Base-by-base conservation (phyloP, 2,329 filamentous ascomycete genomes). In the Pyrenophora tritici-repentis region DNA sequence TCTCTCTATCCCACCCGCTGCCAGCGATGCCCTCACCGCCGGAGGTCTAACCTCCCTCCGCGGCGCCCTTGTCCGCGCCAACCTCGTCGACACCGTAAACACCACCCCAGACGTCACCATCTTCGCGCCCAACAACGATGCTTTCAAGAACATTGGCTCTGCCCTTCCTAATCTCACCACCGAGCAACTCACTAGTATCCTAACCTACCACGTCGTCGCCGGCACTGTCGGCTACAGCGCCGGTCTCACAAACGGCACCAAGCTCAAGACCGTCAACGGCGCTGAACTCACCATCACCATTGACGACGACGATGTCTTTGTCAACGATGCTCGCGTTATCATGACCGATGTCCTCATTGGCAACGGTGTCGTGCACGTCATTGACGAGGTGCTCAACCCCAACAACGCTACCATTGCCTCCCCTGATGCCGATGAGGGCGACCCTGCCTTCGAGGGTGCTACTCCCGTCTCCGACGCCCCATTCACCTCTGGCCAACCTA, bases 171-270 rank as follows among this genome's bases (percentile, higher is more conserved):
- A 78, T 50, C 68, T 86, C 24, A 76, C 76, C 18, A 65, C 71
- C 0, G 68, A 77, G 4, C 69, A 83, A 12, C 75, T 88, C 1
- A 68, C 76, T 2, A 69, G 68, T 22, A 78, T 89, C 42, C 76
- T 89, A 29, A 73, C 78, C 20, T 90, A 90, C 72, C 87, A 90
- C 67, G 78, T 89, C 43, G 72, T 89, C 37, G 76, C 77, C 38
- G 79, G 79, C 38, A 76, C 76, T 7, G 77, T 86, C 1, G 75
- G 74, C 46, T 88, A 87, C 72, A 81, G 78, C 41, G 67, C 75
- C 5, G 56, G 62, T 4, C 73, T 83, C 14, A 59, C 58, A 18
- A 75, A 79, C 56, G 75, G 76, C 29, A 75, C 63, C 17, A 67
- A 55, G 8, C 59, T 79, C 13, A 53, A 59, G 6, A 72, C 76